phyloP scores from a whole-genome alignment of 2,329 filamentous ascomycete species.

The Penicillium corylophilum region DNA sequence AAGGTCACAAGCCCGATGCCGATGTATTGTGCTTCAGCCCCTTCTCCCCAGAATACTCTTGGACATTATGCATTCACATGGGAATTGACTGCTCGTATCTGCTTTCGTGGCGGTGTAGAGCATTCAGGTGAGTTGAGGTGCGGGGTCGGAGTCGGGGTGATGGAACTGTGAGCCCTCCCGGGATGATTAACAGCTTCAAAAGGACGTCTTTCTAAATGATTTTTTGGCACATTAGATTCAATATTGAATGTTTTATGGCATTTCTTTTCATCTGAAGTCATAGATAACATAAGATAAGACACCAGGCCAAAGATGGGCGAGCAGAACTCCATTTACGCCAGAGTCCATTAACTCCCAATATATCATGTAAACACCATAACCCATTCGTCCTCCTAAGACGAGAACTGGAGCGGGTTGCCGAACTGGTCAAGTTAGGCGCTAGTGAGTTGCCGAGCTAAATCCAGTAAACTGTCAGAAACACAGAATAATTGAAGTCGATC shows the following conservation, averaged over 20 bases:
- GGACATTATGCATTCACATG: background rate
- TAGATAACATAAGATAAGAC: background rate
- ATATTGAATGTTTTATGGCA: background rate
- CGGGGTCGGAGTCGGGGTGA: background rate
- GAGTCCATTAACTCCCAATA: constrained; percentile 7
- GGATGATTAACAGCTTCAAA: background rate
- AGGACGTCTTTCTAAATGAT: background rate
- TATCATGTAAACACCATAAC: constrained; percentile 12
- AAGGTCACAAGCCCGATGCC: too few species aligned
- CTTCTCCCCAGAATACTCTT: background rate
- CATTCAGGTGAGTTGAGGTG: background rate
- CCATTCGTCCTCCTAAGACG: constrained; percentile 13
- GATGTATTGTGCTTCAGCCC: too few species aligned
- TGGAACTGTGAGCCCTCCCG: background rate
- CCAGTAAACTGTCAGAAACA: constrained; percentile 15
- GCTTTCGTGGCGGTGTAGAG: background rate
- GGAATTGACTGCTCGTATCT: background rate
- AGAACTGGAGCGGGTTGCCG: constrained; percentile 16
- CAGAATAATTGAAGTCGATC: constrained; percentile 5
- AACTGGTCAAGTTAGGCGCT: constrained; percentile 22
- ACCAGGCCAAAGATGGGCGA: background rate
- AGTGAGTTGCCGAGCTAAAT: constrained; percentile 19
- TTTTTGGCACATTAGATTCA: background rate
- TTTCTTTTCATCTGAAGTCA: background rate
- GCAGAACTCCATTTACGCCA: constrained; percentile 14